Percentiles rank a stretch among this genome's conserved stretches.
phyloP scores from a whole-genome alignment of 148 eudicot species.

The Spergularia bocconei region DNA sequence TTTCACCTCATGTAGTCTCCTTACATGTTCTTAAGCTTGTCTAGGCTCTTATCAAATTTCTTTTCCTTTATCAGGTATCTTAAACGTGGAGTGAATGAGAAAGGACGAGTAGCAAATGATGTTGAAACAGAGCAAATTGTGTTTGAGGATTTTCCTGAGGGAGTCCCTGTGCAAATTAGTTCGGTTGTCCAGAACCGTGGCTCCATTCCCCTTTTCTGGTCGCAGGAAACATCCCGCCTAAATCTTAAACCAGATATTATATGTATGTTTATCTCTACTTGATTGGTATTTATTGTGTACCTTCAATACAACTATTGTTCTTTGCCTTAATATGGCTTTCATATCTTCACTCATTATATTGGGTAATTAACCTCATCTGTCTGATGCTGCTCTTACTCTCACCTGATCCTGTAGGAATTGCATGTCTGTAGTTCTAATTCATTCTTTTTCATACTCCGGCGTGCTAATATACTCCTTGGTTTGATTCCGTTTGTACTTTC shows the following conservation, averaged over 20 bases:
- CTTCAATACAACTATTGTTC: not conserved
- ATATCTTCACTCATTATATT: not conserved
- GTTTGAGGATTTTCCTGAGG: conserved; percentile 76
- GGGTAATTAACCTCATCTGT: not conserved
- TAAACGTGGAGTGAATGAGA: conserved; percentile 90
- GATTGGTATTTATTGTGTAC: not conserved
- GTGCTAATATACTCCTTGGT: conserved; percentile 2
- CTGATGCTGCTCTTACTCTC: not conserved
- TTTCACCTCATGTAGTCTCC: not conserved
- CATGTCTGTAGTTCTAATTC: not conserved
- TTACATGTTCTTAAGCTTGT: not conserved
- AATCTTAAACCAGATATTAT: conserved; percentile 88
- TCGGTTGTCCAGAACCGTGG: conserved; percentile 96
- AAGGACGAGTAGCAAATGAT: conserved; percentile 92
- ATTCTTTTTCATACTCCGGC: not conserved
- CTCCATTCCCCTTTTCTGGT: conserved; percentile 97
- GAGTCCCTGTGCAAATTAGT: conserved; percentile 59
- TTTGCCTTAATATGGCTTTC: not conserved
- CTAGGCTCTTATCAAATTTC: not conserved
- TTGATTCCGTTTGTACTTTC: conserved; percentile 26
- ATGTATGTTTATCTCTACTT: conserved; percentile 41
- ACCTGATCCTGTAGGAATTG: not conserved
- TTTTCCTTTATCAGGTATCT: conserved; percentile 48
- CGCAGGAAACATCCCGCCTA: conserved; percentile 92
- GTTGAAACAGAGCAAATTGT: conserved; percentile 97